Evolutionary conservation across 2,329 filamentous ascomycete genomes (phyloP).

Genomic region (Diaporthe humulicola): DNA sequence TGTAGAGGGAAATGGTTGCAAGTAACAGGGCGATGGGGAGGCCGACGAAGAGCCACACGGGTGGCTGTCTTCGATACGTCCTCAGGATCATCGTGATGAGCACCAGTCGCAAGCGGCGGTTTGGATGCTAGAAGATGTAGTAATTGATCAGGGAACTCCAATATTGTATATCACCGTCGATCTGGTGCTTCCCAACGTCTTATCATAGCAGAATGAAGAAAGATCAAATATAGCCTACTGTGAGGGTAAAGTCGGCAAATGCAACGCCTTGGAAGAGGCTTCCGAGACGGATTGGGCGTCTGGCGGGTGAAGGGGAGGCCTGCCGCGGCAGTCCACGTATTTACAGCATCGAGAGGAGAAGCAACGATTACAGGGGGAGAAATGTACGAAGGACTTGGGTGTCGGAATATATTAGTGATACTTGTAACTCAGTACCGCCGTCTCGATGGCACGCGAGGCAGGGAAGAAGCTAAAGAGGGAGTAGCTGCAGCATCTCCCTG

Average conservation of each 20-base stretch:
- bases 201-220: background rate
- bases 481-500: background rate
- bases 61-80: background rate
- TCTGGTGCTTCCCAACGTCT: background rate
- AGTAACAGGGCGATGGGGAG: background rate
- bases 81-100: background rate
- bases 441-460: background rate
- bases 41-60: background rate
- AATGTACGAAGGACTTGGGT: background rate
- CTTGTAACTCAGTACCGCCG: background rate
- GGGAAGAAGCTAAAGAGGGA: no score
- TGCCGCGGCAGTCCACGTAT: background rate
- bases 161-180: background rate
- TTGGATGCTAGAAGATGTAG: background rate
- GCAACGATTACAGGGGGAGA: background rate
- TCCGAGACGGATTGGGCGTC: background rate
- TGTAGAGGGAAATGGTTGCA: background rate
- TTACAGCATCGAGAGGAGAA: background rate
- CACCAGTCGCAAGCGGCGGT: background rate
- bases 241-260: background rate
- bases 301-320: background rate
- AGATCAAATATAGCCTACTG: background rate
- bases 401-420: background rate
- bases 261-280: background rate
- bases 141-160: background rate